phyloP scores from a whole-genome alignment of 2,329 filamentous ascomycete genomes.

The Alternaria brassicicola region DNA sequence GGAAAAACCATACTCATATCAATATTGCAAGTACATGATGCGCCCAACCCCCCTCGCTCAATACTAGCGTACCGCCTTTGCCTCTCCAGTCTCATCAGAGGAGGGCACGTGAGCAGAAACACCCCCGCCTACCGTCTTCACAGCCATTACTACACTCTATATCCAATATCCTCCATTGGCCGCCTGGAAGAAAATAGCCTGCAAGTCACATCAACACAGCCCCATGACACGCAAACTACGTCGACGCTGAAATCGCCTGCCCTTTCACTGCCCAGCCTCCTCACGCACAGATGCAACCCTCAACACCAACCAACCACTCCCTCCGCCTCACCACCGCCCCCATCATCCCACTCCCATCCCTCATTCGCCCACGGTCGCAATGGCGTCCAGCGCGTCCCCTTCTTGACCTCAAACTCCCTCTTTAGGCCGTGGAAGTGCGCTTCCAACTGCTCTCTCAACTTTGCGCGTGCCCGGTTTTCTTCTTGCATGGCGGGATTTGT shows the following conservation, averaged over 20 bases:
- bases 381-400: slow-evolving; percentile 2
- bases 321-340: background rate
- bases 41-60: background rate
- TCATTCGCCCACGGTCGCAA: slow-evolving; percentile 2
- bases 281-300: background rate
- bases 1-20: background rate
- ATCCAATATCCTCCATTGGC: background rate
- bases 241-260: background rate
- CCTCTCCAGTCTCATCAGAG: background rate
- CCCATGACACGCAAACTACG: background rate
- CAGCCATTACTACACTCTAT: background rate
- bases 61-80: background rate
- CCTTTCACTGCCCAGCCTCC: background rate
- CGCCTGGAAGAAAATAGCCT: background rate
- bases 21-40: background rate
- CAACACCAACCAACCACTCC: background rate
- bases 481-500: background rate
- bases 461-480: background rate
- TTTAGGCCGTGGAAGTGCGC: slow-evolving; percentile 3
- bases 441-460: background rate
- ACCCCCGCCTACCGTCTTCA: background rate
- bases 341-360: background rate
- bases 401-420: slow-evolving; percentile 12
- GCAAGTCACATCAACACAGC: background rate
- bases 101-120: background rate